These are phyloP conservation scores for Tarenaya hassleriana DNA, from an alignment of 345 rosid genomes.

Conservation along the genomic window DNA sequence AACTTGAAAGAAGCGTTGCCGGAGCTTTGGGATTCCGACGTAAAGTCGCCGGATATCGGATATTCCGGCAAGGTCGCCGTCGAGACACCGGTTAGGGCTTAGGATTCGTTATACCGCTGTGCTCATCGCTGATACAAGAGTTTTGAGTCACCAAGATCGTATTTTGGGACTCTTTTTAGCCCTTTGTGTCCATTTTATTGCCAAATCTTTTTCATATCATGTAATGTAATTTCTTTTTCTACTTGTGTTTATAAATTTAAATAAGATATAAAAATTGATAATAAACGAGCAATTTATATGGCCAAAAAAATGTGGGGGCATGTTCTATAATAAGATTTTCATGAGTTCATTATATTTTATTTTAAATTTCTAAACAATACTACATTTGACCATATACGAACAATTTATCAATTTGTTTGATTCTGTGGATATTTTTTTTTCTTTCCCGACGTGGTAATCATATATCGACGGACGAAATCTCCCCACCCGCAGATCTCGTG, in stretches of 20 bases:
- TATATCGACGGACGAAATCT: too few relatives aligned
- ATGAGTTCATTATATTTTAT: too few relatives aligned
- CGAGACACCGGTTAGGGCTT: constrained; percentile 76
- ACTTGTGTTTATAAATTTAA: constrained; percentile 16
- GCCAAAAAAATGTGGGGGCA: too few relatives aligned
- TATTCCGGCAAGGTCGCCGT: constrained; percentile 48
- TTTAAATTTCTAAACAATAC: too few relatives aligned
- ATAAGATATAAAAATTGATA: constrained; percentile 16
- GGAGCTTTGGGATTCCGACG: constrained; percentile 53
- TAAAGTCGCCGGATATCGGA: constrained; percentile 38
- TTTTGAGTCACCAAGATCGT: too few relatives aligned
- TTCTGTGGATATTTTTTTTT: too few relatives aligned
- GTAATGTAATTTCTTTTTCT: constrained; percentile 24
- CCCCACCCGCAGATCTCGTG: not conserved
- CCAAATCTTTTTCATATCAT: constrained; percentile 25
- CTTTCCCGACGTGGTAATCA: too few relatives aligned
- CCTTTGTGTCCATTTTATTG: constrained; percentile 17
- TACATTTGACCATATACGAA: too few relatives aligned
- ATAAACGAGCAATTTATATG: not conserved
- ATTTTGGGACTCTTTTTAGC: too few relatives aligned
- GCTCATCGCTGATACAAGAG: too few relatives aligned
- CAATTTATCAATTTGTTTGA: too few relatives aligned
- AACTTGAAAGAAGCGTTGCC: constrained; percentile 74
- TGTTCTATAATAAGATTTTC: too few relatives aligned
- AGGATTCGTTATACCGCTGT: constrained; percentile 17